Evolutionary conservation across 2,329 filamentous ascomycete genomes (phyloP).

Genomic region (Monilinia fructicola): DNA sequence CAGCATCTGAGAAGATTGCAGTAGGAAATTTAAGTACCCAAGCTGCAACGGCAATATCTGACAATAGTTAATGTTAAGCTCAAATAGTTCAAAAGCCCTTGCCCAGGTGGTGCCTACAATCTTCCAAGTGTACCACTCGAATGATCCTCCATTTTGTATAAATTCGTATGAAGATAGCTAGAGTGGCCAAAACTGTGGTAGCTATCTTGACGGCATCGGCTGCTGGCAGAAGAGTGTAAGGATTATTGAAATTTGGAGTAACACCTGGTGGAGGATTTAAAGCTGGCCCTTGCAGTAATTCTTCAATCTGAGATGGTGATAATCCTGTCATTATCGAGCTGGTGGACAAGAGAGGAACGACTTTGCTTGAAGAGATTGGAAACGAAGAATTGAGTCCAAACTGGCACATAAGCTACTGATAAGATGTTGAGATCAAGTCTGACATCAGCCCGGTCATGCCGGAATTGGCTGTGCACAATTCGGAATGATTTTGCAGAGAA

Average conservation of each 20-base stretch:
- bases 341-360: neutral
- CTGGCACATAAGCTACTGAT: neutral
- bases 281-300: conserved; percentile 10
- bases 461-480: conserved; percentile 1
- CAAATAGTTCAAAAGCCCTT: neutral
- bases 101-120: conserved; percentile 13
- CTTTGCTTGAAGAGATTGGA: neutral
- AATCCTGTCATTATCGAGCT: neutral
- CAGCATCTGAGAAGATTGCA: neutral
- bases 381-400: neutral
- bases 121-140: conserved; percentile 8
- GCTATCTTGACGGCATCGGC: neutral
- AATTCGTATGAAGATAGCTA: conserved; percentile 8
- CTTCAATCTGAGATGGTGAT: conserved; percentile 1
- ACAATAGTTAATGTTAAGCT: neutral
- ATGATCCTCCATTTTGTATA: conserved; percentile 12
- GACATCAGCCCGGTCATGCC: conserved; percentile 18
- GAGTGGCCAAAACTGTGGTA: conserved; percentile 2
- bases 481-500: neutral
- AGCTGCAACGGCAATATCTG: conserved; percentile 8
- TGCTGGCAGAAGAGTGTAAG: neutral
- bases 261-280: conserved; percentile 4
- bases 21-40: neutral
- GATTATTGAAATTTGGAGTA: neutral
- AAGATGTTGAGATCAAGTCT: conserved; percentile 3